Base-by-base conservation (phyloP, 75 land plant species). In the Sequoia sempervirens region DNA sequence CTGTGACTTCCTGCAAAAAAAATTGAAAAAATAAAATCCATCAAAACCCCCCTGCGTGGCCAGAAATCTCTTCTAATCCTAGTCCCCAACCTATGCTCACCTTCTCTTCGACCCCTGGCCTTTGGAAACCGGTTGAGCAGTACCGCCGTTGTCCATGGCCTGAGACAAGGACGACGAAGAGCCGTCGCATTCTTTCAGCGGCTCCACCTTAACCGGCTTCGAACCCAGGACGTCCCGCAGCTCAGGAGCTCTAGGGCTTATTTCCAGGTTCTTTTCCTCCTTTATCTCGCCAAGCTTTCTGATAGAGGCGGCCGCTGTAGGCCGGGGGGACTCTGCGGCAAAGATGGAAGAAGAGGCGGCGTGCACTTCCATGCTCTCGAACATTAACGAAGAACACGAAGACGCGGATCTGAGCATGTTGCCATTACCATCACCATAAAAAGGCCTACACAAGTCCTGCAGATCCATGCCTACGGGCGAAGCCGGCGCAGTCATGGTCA, bases 1-100 rank as follows among this genome's bases (percentile, higher is more conserved):
- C 69, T 89, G 93, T 30, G 88, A 86, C 84, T 94, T 94, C 66
- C 95, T 94, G 90, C 13, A 70, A 70, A 70, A 2, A 20, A 5
- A 26, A 12, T 47, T 0, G 9, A 9, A 66, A n/a, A 5, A 75
- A 17, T 6, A 20, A 41, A 43, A 76, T 40, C 46, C 79, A 2
- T n/a, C 10, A 23, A n/a, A n/a, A 45, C 26, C 20, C 47, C 80
- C 2, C 15, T 50, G 38, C 17, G 11, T 12, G 14, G 14, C 10
- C 32, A 72, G 14, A 70, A 13, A 72, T 72, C 2, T 36, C 36
- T 17, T 15, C 34, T 5, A 72, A 32, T 36, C 75, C 9, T 36
- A 2, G 53, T 14, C 14, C 14, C 53, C 14, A 50, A 50, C 1
- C 1, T 12, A 50, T 50, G 13, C 53, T 50, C 53, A 78, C 80